phyloP scores from a whole-genome alignment of 306 rosid genomes.

The Quercus rubra region DNA sequence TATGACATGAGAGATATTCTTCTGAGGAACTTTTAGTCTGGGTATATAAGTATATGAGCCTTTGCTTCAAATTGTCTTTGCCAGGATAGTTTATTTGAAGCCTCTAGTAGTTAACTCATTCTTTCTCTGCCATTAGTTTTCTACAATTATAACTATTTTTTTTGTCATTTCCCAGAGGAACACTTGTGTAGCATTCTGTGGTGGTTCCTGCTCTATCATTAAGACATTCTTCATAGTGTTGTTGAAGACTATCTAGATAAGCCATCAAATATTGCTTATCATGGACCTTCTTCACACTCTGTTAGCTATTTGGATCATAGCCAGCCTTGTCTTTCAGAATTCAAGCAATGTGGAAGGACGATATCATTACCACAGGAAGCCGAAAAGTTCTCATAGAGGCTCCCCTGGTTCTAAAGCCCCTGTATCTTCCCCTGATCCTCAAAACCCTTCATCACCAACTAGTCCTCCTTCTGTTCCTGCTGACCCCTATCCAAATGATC shows the following conservation, averaged over 20 bases:
- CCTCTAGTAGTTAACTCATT: constrained; percentile 13
- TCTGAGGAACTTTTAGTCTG: background rate
- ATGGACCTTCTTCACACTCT: constrained; percentile 40
- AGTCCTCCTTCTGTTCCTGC: constrained; percentile 43
- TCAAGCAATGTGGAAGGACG: constrained; percentile 71
- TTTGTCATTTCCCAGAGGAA: constrained; percentile 23
- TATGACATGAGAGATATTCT: constrained; percentile 16
- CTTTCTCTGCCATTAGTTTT: constrained; percentile 7
- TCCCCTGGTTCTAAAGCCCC: constrained; percentile 28
- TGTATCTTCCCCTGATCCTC: constrained; percentile 24
- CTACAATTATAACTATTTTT: background rate
- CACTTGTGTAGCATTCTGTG: constrained; percentile 13
- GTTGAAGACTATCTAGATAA: background rate
- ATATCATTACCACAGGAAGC: constrained; percentile 56
- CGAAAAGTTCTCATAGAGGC: constrained; percentile 8
- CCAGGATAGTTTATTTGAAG: constrained; percentile 24
- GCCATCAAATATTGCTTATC: background rate
- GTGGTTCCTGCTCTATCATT: constrained; percentile 18
- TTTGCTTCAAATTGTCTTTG: constrained; percentile 23
- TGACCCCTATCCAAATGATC: constrained; percentile 66
- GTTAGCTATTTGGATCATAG: constrained; percentile 27
- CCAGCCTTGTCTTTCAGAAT: constrained; percentile 22
- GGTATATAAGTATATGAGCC: constrained; percentile 32
- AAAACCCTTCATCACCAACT: constrained; percentile 36
- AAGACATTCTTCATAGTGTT: constrained; percentile 14